Conservation (phyloP, 371 early-diverging fungal genomes). For the Fennellomyces sp. region DNA sequence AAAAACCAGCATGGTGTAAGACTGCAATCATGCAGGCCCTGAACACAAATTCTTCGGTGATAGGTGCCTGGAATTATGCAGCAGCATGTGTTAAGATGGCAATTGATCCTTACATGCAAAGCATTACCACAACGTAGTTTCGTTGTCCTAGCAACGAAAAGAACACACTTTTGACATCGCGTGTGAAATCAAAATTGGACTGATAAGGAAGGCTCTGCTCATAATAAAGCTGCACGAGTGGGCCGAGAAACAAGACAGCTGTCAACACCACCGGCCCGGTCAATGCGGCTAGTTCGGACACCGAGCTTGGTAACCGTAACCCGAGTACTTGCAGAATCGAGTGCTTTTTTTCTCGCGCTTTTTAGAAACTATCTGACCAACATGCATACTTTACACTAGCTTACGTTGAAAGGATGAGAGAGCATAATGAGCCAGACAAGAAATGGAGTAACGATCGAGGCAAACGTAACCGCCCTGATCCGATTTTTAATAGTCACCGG, state of each 20-base stretch:
- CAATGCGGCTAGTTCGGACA: background rate
- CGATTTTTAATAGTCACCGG: constrained; percentile 43
- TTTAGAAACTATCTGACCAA: background rate
- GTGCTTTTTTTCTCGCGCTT: background rate
- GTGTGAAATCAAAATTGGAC: constrained; percentile 22
- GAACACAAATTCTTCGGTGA: constrained; percentile 73
- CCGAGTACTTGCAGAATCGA: background rate
- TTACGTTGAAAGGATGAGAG: background rate
- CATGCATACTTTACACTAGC: background rate
- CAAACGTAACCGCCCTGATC: constrained; percentile 35
- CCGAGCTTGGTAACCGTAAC: constrained; percentile 1
- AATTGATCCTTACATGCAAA: too few species aligned
- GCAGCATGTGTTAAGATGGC: too few species aligned
- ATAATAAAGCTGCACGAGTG: constrained; percentile 39
- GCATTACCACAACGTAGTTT: constrained; percentile 46
- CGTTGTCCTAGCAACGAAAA: constrained; percentile 35
- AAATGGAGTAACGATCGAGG: constrained; percentile 21
- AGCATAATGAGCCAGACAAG: constrained; percentile 25
- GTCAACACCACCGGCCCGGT: constrained; percentile 29
- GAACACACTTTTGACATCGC: constrained; percentile 20
- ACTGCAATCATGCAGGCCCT: constrained; percentile 64
- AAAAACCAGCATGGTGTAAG: constrained; percentile 42
- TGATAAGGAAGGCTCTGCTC: constrained; percentile 44
- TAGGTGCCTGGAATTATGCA: constrained; percentile 66
- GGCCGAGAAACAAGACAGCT: constrained; percentile 54